Conservation (phyloP, 441 rosid genomes). For the Euphorbia celastroides region DNA sequence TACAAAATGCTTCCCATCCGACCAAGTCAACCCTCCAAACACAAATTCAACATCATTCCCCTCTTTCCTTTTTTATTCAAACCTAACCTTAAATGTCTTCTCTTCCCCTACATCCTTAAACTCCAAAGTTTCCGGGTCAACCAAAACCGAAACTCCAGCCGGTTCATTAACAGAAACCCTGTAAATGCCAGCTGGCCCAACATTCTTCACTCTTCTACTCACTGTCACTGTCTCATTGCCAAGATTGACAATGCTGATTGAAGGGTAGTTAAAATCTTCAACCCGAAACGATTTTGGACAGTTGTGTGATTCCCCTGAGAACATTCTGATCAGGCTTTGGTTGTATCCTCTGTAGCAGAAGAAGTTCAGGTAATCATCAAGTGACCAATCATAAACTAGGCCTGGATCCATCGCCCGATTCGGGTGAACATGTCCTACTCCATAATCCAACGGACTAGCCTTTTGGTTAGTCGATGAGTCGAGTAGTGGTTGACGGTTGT, state of each 20-base stretch:
- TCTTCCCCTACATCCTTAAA: constrained; percentile 36
- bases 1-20: constrained; percentile 47
- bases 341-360: constrained; percentile 52
- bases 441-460: constrained; percentile 54
- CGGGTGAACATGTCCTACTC: constrained; percentile 59
- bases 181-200: constrained; percentile 36
- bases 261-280: constrained; percentile 52
- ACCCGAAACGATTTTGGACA: constrained; percentile 31
- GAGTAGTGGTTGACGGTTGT: constrained; percentile 34
- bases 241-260: constrained; percentile 43
- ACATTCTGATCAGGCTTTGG: constrained; percentile 21
- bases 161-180: constrained; percentile 26
- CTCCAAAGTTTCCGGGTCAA: constrained; percentile 28
- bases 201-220: constrained; percentile 40
- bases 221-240: constrained; percentile 22
- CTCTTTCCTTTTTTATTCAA: constrained; percentile 16
- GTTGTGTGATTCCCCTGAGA: constrained; percentile 24
- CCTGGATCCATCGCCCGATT: constrained; percentile 62
- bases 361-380: constrained; percentile 45
- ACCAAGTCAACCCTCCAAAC: constrained; percentile 47
- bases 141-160: constrained; percentile 32
- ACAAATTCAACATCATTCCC: constrained; percentile 1
- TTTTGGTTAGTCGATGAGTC: constrained; percentile 20
- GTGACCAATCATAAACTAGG: constrained; percentile 43
- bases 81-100: constrained; percentile 37